phyloP scores from a whole-genome alignment of 768 basidiomycete genomes.

The Cytidiella melzeri region DNA sequence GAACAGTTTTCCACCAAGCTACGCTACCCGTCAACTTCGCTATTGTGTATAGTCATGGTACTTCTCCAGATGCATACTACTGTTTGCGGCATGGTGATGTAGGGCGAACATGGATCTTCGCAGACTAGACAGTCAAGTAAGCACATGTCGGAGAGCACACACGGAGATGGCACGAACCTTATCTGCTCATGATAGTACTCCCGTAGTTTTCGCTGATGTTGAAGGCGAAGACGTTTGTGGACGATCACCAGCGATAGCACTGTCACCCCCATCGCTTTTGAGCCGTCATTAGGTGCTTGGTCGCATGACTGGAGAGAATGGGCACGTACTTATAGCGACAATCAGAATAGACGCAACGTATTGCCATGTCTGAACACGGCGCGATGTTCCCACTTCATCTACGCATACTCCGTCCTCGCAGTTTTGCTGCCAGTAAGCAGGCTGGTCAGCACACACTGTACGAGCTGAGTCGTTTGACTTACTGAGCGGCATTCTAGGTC shows the following conservation, averaged over 20 bases:
- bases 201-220: slow-evolving; percentile 34
- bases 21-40: not conserved
- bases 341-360: slow-evolving; percentile 32
- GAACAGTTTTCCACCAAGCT: not conserved
- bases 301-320: not conserved
- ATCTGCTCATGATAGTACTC: slow-evolving; percentile 48
- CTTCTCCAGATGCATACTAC: not conserved
- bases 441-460: no score
- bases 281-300: not conserved
- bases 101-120: slow-evolving; percentile 10
- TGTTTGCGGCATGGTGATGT: slow-evolving; percentile 1
- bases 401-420: slow-evolving; percentile 27
- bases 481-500: slow-evolving; percentile 52
- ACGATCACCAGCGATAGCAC: slow-evolving; percentile 33
- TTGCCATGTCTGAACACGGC: slow-evolving; percentile 38
- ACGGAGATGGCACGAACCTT: slow-evolving; percentile 14
- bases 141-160: not conserved
- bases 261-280: slow-evolving; percentile 32
- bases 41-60: not conserved
- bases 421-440: slow-evolving; percentile 21
- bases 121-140: not conserved
- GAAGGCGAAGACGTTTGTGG: slow-evolving; percentile 36
- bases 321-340: slow-evolving; percentile 34
- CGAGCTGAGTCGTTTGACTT: no score
- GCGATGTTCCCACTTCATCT: slow-evolving; percentile 33